Percentiles rank a stretch among this genome's conserved stretches.
Conservation (phyloP, 805 yeast species). For the Hanseniaspora lachancei region DNA sequence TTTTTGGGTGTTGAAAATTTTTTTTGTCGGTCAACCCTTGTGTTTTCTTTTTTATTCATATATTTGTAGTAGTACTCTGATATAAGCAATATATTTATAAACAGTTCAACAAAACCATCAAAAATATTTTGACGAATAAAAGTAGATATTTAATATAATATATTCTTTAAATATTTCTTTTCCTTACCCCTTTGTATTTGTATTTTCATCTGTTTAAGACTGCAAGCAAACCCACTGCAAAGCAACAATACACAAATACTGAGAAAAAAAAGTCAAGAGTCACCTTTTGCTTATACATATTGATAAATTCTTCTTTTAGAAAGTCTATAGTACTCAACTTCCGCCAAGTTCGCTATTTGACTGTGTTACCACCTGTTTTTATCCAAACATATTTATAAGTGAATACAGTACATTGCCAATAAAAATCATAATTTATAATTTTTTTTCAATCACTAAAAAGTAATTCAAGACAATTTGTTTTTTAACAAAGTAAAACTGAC, state of each 20-base stretch:
- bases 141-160: not conserved
- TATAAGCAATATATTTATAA: not conserved
- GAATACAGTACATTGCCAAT: no score
- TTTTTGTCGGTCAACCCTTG: not conserved
- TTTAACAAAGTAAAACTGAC: no score
- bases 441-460: no score
- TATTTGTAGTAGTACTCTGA: not conserved
- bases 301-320: not conserved
- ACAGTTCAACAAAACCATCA: not conserved
- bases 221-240: not conserved
- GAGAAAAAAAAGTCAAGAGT: conserved; percentile 1
- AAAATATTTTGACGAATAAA: not conserved
- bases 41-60: not conserved
- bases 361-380: no score
- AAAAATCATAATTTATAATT: no score
- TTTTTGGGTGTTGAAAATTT: conserved; percentile 2
- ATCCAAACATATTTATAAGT: no score
- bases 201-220: not conserved
- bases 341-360: no score
- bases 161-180: not conserved
- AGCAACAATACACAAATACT: not conserved
- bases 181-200: not conserved
- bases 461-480: no score
- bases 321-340: no score
- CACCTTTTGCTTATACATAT: not conserved